A percentile compares a stretch with the other conserved stretches of the same genome.
These are phyloP conservation scores for Strobilomyces echinocephalus DNA, from an alignment of 768 basidiomycete species.

Conservation along the genomic window DNA sequence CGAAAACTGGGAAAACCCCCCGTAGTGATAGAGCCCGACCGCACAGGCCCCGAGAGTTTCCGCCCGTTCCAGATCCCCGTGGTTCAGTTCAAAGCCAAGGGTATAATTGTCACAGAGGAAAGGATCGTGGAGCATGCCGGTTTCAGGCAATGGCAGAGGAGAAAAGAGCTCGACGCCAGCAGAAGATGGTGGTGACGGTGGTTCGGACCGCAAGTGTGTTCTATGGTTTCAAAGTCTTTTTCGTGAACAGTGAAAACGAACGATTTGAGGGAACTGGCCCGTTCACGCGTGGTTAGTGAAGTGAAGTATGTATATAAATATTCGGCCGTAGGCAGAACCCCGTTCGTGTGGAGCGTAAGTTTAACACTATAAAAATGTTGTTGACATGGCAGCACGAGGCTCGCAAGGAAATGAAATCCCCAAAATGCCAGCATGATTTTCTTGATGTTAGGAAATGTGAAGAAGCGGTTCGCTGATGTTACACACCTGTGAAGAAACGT, in stretches of 20 bases:
- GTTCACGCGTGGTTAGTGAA: neutral
- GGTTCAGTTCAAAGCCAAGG: conserved; percentile 1
- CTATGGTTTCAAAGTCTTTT: neutral
- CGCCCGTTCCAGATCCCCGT: conserved; percentile 21
- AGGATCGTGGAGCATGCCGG: conserved; percentile 1
- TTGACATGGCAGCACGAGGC: neutral
- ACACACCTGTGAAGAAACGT: neutral
- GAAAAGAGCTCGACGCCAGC: conserved; percentile 1
- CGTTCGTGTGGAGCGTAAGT: neutral
- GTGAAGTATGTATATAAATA: neutral
- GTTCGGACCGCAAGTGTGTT: neutral
- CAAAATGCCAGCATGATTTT: neutral
- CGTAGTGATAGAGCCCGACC: conserved; percentile 25
- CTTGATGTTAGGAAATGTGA: neutral
- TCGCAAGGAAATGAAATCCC: neutral
- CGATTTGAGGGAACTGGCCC: neutral
- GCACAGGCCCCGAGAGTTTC: conserved; percentile 29
- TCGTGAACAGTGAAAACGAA: neutral
- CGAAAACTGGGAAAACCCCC: conserved; percentile 18
- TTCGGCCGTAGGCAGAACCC: neutral
- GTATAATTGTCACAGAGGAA: conserved; percentile 2
- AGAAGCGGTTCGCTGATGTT: neutral
- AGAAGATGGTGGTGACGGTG: conserved; percentile 1
- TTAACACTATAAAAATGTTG: neutral
- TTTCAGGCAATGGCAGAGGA: neutral